A percentile compares a stretch with the other conserved stretches of the same genome.
Evolutionary conservation across 1,284 basidiomycete genomes (phyloP).

Genomic region (Moesziomyces sp.): DNA sequence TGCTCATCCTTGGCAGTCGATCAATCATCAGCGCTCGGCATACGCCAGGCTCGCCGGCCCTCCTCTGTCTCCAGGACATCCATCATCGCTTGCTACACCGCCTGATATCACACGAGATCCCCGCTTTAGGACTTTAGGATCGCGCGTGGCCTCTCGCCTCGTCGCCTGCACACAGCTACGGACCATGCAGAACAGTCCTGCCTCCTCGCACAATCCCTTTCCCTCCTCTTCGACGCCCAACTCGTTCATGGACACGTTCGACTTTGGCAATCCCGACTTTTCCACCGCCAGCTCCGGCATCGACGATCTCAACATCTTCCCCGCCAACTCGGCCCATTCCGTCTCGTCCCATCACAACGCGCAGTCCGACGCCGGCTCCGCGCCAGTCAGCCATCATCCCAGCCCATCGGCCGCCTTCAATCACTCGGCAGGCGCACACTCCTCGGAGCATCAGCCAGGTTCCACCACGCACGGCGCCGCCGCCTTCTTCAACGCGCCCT

Average conservation of each 20-base stretch:
- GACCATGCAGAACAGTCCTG: slow-evolving; percentile 45
- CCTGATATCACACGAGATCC: no score
- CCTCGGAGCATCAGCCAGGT: slow-evolving; percentile 12
- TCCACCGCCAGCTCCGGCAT: slow-evolving; percentile 38
- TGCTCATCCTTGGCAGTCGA: no score
- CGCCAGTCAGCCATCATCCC: slow-evolving; percentile 45
- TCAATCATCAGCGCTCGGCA: no score
- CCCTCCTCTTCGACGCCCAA: slow-evolving; percentile 41
- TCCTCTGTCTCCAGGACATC: no score
- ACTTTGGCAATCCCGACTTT: slow-evolving; percentile 52
- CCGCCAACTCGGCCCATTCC: slow-evolving; percentile 13
- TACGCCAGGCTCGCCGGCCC: no score
- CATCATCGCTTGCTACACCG: no score
- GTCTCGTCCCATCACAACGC: slow-evolving; percentile 23
- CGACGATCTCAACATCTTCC: slow-evolving; percentile 52
- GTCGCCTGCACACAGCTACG: background rate
- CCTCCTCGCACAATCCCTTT: slow-evolving; percentile 20
- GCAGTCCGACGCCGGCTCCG: slow-evolving; percentile 31
- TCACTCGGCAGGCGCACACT: background rate
- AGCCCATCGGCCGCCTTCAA: slow-evolving; percentile 30
- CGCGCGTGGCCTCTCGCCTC: background rate
- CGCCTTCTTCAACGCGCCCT: slow-evolving; percentile 16
- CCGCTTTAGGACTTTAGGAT: no score
- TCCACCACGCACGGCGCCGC: slow-evolving; percentile 7
- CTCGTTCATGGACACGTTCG: slow-evolving; percentile 57